Evolutionary conservation across 129 eudicot genomes (phyloP).

Genomic region (Deinandra increscens): DNA sequence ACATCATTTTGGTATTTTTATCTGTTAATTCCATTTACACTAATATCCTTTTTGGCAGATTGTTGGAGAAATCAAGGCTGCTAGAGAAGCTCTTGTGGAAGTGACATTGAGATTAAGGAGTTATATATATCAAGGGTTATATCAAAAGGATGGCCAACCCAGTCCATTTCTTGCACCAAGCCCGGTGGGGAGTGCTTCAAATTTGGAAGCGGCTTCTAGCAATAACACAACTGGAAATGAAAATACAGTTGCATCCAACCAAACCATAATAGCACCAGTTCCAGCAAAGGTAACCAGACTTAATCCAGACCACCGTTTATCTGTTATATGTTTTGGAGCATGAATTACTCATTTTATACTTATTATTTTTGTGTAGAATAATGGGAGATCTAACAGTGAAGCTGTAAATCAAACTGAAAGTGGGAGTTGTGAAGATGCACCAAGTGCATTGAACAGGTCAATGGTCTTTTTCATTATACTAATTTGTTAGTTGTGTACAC

Average conservation of each 20-base stretch:
- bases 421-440: slow-evolving; percentile 68
- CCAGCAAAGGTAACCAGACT: slow-evolving; percentile 53
- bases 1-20: neutral
- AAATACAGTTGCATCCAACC: slow-evolving; percentile 41
- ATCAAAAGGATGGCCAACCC: slow-evolving; percentile 48
- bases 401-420: slow-evolving; percentile 57
- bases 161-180: slow-evolving; percentile 49
- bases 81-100: slow-evolving; percentile 93
- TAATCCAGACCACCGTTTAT: neutral
- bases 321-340: slow-evolving; percentile 7
- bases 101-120: slow-evolving; percentile 80
- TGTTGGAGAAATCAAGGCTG: slow-evolving; percentile 92
- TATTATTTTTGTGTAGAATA: slow-evolving; percentile 41
- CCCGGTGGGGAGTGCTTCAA: slow-evolving; percentile 49
- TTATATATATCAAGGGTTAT: slow-evolving; percentile 62
- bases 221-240: slow-evolving; percentile 49
- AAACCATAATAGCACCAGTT: slow-evolving; percentile 29
- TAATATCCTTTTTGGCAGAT: slow-evolving; percentile 47
- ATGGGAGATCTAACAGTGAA: slow-evolving; percentile 48
- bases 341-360: neutral
- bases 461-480: neutral
- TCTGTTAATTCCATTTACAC: no score
- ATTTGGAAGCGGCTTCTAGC: slow-evolving; percentile 50
- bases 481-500: neutral
- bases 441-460: slow-evolving; percentile 66